phyloP scores from a whole-genome alignment of 192 early-diverging fungal genomes.

The Chytriomyces confervae region DNA sequence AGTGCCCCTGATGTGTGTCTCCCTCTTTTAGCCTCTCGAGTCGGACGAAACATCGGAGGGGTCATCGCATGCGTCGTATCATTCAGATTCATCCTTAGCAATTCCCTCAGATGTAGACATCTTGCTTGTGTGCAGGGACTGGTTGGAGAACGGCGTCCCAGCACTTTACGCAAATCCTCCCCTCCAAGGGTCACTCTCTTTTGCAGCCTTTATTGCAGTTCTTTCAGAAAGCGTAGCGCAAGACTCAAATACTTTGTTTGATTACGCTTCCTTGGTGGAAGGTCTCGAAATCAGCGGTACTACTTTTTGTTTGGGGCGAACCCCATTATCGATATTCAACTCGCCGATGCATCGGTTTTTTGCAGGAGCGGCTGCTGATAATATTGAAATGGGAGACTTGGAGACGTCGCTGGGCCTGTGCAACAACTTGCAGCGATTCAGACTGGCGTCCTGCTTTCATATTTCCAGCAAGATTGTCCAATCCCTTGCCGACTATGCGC shows the following conservation, averaged over 20 bases:
- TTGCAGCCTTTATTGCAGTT: slow-evolving; percentile 21
- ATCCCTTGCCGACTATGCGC: slow-evolving; percentile 34
- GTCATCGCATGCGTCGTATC: too few species aligned
- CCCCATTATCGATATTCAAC: not conserved
- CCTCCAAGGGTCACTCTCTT: slow-evolving; percentile 9
- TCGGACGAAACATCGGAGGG: too few species aligned
- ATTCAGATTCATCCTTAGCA: not conserved
- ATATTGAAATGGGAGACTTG: slow-evolving; percentile 39
- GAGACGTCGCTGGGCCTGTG: slow-evolving; percentile 35
- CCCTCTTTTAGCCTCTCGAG: not conserved
- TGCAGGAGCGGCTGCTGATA: slow-evolving; percentile 37
- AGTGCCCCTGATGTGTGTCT: not conserved
- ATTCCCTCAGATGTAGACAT: not conserved
- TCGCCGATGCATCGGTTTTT: not conserved
- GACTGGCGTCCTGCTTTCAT: slow-evolving; percentile 32
- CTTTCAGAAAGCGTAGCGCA: slow-evolving; percentile 6
- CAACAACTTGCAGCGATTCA: slow-evolving; percentile 26
- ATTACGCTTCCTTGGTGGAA: slow-evolving; percentile 33
- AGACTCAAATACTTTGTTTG: slow-evolving; percentile 25
- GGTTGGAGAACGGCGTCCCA: slow-evolving; percentile 16
- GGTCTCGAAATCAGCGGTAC: slow-evolving; percentile 23
- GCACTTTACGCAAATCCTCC: slow-evolving; percentile 34
- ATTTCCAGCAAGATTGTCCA: slow-evolving; percentile 42
- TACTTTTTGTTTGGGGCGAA: not conserved
- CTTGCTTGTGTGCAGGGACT: slow-evolving; percentile 22